phyloP scores from a whole-genome alignment of 2,329 filamentous ascomycete species.

The Hypoxylon sp. region DNA sequence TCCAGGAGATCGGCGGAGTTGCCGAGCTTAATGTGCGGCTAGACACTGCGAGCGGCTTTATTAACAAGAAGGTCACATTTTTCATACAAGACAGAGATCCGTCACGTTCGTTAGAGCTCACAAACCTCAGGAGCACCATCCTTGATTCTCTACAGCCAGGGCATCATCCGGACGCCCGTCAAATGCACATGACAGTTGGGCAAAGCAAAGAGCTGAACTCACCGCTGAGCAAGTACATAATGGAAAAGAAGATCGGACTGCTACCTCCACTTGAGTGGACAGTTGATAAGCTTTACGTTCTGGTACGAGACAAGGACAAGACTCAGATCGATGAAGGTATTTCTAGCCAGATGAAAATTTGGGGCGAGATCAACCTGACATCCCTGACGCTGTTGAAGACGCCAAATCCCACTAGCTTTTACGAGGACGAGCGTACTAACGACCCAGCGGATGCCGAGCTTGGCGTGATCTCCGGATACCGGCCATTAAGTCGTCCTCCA shows the following conservation, averaged over 20 bases:
- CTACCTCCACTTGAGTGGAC: slow-evolving; percentile 66
- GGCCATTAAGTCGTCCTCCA: slow-evolving; percentile 34
- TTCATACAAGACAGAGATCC: slow-evolving; percentile 58
- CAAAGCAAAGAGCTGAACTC: slow-evolving; percentile 66
- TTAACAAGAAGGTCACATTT: slow-evolving; percentile 65
- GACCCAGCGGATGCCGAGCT: background rate
- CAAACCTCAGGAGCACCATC: slow-evolving; percentile 55
- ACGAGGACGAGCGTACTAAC: slow-evolving; percentile 23
- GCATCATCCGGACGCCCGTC: slow-evolving; percentile 50
- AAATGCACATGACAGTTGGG: slow-evolving; percentile 72
- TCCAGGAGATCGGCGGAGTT: slow-evolving; percentile 46
- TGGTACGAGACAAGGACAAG: slow-evolving; percentile 63
- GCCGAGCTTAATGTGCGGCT: slow-evolving; percentile 55
- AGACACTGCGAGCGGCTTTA: slow-evolving; percentile 63
- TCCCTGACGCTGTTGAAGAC: slow-evolving; percentile 41
- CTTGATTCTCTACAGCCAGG: slow-evolving; percentile 57
- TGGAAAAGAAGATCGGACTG: slow-evolving; percentile 69
- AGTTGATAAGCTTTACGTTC: slow-evolving; percentile 64
- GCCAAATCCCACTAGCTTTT: slow-evolving; percentile 35
- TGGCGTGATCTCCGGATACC: background rate
- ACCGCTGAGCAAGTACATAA: slow-evolving; percentile 64
- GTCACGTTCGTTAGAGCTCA: slow-evolving; percentile 47
- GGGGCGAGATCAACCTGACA: slow-evolving; percentile 64
- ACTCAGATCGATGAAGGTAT: slow-evolving; percentile 50
- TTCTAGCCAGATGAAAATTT: slow-evolving; percentile 68